These are phyloP conservation scores for Paramecium bursaria DNA, from an alignment of 73 alveolate species.

Conservation along the genomic window DNA sequence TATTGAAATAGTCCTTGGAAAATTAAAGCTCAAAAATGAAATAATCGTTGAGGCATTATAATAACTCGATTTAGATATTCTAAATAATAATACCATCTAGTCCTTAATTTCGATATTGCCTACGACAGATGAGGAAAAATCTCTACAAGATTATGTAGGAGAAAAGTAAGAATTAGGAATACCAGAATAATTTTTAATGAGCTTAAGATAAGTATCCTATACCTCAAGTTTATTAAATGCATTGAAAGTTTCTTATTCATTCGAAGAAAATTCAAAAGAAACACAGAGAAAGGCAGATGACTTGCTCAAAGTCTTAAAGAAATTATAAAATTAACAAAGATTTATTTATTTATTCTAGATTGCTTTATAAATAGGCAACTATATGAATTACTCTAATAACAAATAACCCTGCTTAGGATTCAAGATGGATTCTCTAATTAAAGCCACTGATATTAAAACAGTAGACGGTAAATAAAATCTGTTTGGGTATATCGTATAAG, in stretches of 20 bases:
- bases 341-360: no score
- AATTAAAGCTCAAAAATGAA: constrained; percentile 1
- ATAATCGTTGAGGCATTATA: background rate
- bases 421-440: background rate
- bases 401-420: background rate
- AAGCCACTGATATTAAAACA: background rate
- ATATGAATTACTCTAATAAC: background rate
- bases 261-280: no score
- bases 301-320: background rate
- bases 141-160: constrained; percentile 7
- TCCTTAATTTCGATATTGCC: constrained; percentile 8
- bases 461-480: background rate
- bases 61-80: background rate
- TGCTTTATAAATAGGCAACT: no score
- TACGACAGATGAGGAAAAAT: constrained; percentile 6
- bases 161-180: constrained; percentile 22
- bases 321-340: no score
- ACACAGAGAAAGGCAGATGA: background rate
- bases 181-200: constrained; percentile 61
- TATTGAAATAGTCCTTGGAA: constrained; percentile 50
- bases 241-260: no score
- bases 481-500: background rate
- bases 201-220: constrained; percentile 72
- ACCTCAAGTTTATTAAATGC: no score
- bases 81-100: background rate